Evolutionary conservation across 2,329 filamentous ascomycete genomes (phyloP).

Genomic region (Exophiala sp.): DNA sequence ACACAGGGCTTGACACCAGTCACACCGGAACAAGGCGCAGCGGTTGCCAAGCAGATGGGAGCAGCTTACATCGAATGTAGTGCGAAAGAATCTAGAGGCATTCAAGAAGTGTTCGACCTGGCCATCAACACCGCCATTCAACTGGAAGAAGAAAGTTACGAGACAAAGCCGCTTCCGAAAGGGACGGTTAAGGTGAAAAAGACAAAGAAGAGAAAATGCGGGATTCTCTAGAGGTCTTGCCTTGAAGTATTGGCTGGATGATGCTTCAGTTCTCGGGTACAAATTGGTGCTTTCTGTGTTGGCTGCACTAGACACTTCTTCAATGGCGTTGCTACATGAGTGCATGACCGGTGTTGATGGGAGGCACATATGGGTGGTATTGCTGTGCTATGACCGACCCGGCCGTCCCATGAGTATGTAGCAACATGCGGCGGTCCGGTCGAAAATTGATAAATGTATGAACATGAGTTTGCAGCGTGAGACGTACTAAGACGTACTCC

Average conservation of each 20-base stretch:
- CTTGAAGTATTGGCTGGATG: not conserved
- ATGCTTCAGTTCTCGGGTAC: slow-evolving; percentile 1
- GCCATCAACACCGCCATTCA: slow-evolving; percentile 86
- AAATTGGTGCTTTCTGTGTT: slow-evolving; percentile 3
- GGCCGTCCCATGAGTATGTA: slow-evolving; percentile 6
- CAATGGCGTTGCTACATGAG: slow-evolving; percentile 13
- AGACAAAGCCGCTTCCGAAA: slow-evolving; percentile 33
- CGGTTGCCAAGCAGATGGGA: slow-evolving; percentile 87
- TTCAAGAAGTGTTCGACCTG: slow-evolving; percentile 91
- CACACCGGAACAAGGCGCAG: slow-evolving; percentile 79
- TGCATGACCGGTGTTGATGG: slow-evolving; percentile 17
- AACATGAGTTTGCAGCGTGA: slow-evolving; percentile 1
- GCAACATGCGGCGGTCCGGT: not conserved
- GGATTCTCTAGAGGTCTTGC: slow-evolving; percentile 57
- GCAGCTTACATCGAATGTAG: slow-evolving; percentile 97
- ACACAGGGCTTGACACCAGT: slow-evolving; percentile 95
- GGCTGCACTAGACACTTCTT: slow-evolving; percentile 9
- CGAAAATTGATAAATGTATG: not conserved
- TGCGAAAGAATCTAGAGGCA: slow-evolving; percentile 92
- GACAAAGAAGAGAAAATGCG: slow-evolving; percentile 81
- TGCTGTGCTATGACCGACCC: not conserved
- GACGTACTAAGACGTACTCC: too few relatives aligned
- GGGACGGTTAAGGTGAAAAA: slow-evolving; percentile 44
- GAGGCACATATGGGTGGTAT: not conserved
- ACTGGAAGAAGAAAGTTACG: slow-evolving; percentile 59